Evolutionary conservation across 2,329 filamentous ascomycete genomes (phyloP), one percentile per base, ranked within the genome.

Genomic region (Colletotrichum eremochloae): DNA sequence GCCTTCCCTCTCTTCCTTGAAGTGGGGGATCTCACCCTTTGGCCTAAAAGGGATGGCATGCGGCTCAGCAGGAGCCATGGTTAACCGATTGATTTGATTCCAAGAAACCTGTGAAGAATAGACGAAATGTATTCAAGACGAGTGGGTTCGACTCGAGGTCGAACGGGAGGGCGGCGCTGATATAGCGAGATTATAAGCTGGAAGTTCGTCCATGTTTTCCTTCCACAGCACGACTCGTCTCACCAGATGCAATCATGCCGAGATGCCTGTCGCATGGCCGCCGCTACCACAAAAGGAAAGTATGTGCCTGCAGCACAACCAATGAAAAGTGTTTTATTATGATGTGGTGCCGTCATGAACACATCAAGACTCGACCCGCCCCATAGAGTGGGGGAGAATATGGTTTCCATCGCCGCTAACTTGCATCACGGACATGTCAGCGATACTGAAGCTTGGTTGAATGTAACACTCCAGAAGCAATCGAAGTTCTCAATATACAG

Each of bases 1-100:
- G 2, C 67, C 67, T 9, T 66, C 53, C 24, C 62, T 64, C 67
- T 70, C 67, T 14, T 70, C 67, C 7, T 66, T 52, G 11, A 70
- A 68, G 5, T 63, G 38, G 18, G 66, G 66, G 6, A 63, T 31
- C 50, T 63, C 40, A 6, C 66, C 66, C 58, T 68, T 68, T 7
- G 66, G 11, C 48, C 29, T 50, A 31, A 68, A 68, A n/a, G 66
- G 58, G 2, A 55, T 63, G n/a, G 66, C 57, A 31, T 63, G 7
- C 2, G 66, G 66, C 40, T 68, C 66, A 48, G 66, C 66, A 11
- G 66, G 66, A 46, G 58, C 66, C 66, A 68, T 68, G 40, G 7
- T 50, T 40, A 20, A 50, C 18, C 33, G 24, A 24, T 57, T 3
- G n/a, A 33, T 33, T 53, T 18, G 14, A 18, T 24, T n/a, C 29